Evolutionary conservation across 2,329 filamentous ascomycete genomes (phyloP).

Genomic region (Microsporum audouinii): DNA sequence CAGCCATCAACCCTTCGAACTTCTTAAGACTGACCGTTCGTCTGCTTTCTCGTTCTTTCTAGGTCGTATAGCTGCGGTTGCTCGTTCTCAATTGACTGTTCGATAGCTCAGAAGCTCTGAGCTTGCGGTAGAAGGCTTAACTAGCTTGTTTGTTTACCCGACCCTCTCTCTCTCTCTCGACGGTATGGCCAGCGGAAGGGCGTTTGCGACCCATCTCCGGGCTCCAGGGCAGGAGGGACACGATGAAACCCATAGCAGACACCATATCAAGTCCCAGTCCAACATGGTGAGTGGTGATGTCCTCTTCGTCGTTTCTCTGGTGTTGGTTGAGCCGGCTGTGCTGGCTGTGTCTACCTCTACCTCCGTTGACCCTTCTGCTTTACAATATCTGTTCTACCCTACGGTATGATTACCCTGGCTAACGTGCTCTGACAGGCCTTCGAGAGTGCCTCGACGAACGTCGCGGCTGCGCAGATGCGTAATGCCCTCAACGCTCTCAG

Average conservation of each 20-base stretch:
- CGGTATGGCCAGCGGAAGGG: constrained; percentile 57
- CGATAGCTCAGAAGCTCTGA: not conserved
- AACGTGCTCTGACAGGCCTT: constrained; percentile 58
- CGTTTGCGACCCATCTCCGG: constrained; percentile 71
- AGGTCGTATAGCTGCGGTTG: not conserved
- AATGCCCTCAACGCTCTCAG: constrained; percentile 88
- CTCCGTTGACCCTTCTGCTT: too few species aligned
- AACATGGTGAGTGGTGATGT: constrained; percentile 40
- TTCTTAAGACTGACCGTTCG: not conserved
- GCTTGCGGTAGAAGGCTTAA: not conserved
- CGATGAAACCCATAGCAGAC: constrained; percentile 30
- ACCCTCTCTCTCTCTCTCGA: constrained; percentile 15
- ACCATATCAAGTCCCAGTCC: constrained; percentile 45
- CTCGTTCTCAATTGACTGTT: not conserved
- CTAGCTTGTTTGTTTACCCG: not conserved
- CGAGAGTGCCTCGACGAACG: constrained; percentile 97
- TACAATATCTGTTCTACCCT: too few species aligned
- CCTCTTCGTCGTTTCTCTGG: not conserved
- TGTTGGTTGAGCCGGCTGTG: not conserved
- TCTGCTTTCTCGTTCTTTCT: not conserved
- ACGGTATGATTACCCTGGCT: not conserved
- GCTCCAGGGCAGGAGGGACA: constrained; percentile 35
- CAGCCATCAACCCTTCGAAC: not conserved
- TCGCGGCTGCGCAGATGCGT: constrained; percentile 97
- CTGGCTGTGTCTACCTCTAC: not conserved